Evolutionary conservation across 2,329 filamentous ascomycete genomes (phyloP).

Genomic region (Cercospora citrullina): DNA sequence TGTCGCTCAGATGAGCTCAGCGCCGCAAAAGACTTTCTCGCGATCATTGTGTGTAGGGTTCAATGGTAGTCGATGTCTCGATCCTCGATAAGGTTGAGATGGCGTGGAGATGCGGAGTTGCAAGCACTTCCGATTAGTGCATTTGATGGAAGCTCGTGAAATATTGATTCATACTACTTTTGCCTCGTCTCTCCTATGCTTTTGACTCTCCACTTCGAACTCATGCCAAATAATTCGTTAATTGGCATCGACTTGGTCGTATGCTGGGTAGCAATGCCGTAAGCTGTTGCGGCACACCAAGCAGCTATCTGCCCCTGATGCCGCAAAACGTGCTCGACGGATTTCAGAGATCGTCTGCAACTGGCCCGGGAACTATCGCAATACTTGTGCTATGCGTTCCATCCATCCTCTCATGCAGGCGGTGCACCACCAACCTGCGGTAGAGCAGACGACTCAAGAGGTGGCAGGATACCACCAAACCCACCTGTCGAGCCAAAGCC

Average conservation of each 20-base stretch:
- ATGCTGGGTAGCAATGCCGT: neutral
- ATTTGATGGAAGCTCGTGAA: neutral
- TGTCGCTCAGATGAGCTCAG: conserved; percentile 28
- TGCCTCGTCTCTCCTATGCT: neutral
- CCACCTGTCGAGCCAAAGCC: conserved; percentile 87
- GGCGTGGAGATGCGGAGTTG: neutral
- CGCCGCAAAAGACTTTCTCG: conserved; percentile 18
- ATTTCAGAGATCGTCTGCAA: neutral
- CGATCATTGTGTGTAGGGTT: conserved; percentile 17
- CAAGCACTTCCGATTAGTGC: neutral
- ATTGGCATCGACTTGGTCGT: neutral
- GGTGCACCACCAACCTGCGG: neutral
- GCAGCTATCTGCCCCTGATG: neutral
- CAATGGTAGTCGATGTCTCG: neutral
- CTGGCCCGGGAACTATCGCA: neutral
- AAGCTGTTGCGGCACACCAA: neutral
- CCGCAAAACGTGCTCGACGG: neutral
- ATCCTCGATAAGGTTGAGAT: neutral
- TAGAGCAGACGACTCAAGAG: conserved; percentile 20
- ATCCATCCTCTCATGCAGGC: neutral
- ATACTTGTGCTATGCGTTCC: neutral
- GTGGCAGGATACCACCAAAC: conserved; percentile 39
- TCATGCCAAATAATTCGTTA: neutral
- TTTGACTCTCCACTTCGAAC: neutral
- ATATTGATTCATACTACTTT: neutral